These are phyloP conservation scores for Podaxis mareebaensis DNA, from an alignment of 768 basidiomycete genomes.

Conservation along the genomic window DNA sequence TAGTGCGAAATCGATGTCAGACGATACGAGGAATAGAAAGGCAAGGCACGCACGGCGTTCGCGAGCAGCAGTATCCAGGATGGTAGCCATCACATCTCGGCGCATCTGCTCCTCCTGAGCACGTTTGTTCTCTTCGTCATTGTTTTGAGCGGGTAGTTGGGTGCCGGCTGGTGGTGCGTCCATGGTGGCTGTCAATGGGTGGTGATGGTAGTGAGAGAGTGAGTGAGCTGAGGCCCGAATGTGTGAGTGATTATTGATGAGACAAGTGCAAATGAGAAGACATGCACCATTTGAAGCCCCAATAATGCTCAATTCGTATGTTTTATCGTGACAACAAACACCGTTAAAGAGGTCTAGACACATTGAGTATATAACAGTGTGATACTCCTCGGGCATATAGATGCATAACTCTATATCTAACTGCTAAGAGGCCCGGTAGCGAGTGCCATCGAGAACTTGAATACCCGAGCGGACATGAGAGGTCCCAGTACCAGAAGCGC, in stretches of 20 bases:
- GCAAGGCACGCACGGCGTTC: constrained; percentile 64
- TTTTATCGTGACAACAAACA: not conserved
- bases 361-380: too few relatives aligned
- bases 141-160: constrained; percentile 14
- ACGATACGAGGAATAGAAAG: not conserved
- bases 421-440: too few relatives aligned
- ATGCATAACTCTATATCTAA: too few relatives aligned
- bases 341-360: too few relatives aligned
- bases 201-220: not conserved
- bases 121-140: constrained; percentile 54
- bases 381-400: too few relatives aligned
- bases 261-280: too few relatives aligned
- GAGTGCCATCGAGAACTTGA: too few relatives aligned
- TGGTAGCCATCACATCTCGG: constrained; percentile 73
- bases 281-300: too few relatives aligned
- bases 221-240: not conserved
- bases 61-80: constrained; percentile 75
- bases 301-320: too few relatives aligned
- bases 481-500: too few relatives aligned
- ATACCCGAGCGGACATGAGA: too few relatives aligned
- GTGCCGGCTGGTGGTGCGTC: constrained; percentile 1
- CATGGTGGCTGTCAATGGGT: constrained; percentile 12
- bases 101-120: constrained; percentile 76
- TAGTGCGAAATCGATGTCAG: constrained; percentile 10
- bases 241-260: not conserved